These are phyloP conservation scores for Alternaria sp. DNA, from an alignment of 2,329 filamentous ascomycete species.

Conservation along the genomic window DNA sequence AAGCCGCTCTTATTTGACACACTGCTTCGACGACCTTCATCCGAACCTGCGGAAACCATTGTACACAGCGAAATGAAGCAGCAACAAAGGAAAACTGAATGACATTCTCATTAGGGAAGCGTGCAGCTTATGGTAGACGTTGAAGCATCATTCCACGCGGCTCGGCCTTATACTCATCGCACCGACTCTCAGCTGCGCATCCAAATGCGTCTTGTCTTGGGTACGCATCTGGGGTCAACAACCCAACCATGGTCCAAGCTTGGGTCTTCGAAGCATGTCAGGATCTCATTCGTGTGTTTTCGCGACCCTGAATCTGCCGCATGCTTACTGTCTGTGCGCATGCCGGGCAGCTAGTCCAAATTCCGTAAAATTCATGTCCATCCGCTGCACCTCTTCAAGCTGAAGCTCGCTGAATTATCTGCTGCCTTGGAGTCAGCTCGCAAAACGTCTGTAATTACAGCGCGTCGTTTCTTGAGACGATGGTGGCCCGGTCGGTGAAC, in stretches of 20 bases:
- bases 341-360: background rate
- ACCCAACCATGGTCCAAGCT: slow-evolving; percentile 3
- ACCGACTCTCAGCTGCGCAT: background rate
- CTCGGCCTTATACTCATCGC: background rate
- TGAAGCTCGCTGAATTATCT: background rate
- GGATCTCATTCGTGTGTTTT: background rate
- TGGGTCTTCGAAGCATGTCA: background rate
- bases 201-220: background rate
- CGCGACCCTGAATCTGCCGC: background rate
- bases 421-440: background rate
- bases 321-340: background rate
- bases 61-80: background rate
- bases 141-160: background rate
- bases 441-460: background rate
- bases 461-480: too few relatives aligned
- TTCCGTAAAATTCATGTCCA: background rate
- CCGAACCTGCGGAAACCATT: slow-evolving; percentile 2
- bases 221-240: background rate
- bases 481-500: background rate
- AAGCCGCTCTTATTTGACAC: slow-evolving; percentile 14
- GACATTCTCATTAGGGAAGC: background rate
- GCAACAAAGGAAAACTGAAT: background rate
- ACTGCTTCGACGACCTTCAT: slow-evolving; percentile 12
- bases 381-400: background rate
- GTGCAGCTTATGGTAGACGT: background rate